phyloP scores from a whole-genome alignment of 768 basidiomycete species.

The Amanita fuliginea region DNA sequence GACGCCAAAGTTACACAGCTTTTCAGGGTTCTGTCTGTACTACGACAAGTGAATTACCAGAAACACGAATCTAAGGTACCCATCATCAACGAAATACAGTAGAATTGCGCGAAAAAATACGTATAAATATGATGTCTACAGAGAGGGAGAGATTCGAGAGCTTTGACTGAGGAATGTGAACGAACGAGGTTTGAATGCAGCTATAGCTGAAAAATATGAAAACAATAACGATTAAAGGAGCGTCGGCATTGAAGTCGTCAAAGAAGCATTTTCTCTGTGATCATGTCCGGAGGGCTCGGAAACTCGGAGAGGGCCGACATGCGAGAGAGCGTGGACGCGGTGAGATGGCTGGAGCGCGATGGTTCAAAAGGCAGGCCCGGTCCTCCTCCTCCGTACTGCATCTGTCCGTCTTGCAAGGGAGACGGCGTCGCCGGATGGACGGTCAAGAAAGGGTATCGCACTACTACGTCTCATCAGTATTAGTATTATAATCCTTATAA shows the following conservation, averaged over 20 bases:
- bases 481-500: too few species aligned
- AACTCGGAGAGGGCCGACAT: constrained; percentile 71
- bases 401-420: neutral
- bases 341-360: constrained; percentile 48
- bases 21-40: neutral
- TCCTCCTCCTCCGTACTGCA: too few species aligned
- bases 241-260: neutral
- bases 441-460: neutral
- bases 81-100: constrained; percentile 1
- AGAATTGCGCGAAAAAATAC: neutral
- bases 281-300: constrained; percentile 22
- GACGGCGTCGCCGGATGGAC: neutral
- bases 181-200: neutral
- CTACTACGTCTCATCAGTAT: neutral
- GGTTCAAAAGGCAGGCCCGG: constrained; percentile 21
- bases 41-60: neutral
- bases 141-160: too few species aligned
- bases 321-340: constrained; percentile 44
- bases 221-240: neutral
- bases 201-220: neutral
- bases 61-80: neutral
- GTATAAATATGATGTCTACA: neutral
- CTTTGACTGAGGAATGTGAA: neutral
- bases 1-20: too few species aligned
- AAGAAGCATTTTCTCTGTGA: neutral